phyloP scores from a whole-genome alignment of 805 yeast species.

The Barnettozyma botsteinii region DNA sequence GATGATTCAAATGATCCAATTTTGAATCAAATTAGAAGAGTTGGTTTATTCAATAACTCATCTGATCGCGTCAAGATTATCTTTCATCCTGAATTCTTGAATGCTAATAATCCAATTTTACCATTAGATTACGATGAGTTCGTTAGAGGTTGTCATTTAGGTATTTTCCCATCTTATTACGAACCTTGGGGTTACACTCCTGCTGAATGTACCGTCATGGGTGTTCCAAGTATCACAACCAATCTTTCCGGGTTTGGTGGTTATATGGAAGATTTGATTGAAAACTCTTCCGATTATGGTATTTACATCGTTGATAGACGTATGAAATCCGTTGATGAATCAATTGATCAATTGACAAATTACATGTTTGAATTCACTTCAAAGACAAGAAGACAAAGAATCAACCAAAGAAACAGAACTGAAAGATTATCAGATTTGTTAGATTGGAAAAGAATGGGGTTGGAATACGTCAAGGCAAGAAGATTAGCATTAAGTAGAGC shows the following conservation, averaged over 20 bases:
- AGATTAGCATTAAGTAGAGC: slow-evolving; percentile 89
- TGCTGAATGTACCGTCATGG: slow-evolving; percentile 99
- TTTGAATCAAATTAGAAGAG: slow-evolving; percentile 84
- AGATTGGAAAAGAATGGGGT: slow-evolving; percentile 98
- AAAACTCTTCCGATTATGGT: slow-evolving; percentile 91
- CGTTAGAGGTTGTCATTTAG: slow-evolving; percentile 96
- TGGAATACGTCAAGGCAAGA: slow-evolving; percentile 93
- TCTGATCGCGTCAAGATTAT: slow-evolving; percentile 90
- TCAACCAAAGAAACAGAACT: slow-evolving; percentile 95
- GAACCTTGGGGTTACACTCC: slow-evolving; percentile 99
- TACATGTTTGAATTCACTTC: slow-evolving; percentile 84
- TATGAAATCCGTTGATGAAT: slow-evolving; percentile 85
- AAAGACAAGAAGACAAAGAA: slow-evolving; percentile 93
- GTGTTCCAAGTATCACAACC: slow-evolving; percentile 95
- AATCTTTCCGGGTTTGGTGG: slow-evolving; percentile 96
- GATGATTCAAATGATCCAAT: slow-evolving; percentile 91
- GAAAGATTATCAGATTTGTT: slow-evolving; percentile 88
- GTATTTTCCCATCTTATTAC: slow-evolving; percentile 96
- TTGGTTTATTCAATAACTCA: slow-evolving; percentile 82
- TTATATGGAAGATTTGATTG: slow-evolving; percentile 96
- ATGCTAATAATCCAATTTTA: slow-evolving; percentile 89
- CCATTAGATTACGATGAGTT: slow-evolving; percentile 95
- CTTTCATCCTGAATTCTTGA: slow-evolving; percentile 96
- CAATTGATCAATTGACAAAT: slow-evolving; percentile 82
- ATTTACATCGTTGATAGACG: slow-evolving; percentile 95